Evolutionary conservation across 257 asterid species (phyloP), one percentile per base, ranked within the genome.

Genomic region (Osmanthus fragrans): DNA sequence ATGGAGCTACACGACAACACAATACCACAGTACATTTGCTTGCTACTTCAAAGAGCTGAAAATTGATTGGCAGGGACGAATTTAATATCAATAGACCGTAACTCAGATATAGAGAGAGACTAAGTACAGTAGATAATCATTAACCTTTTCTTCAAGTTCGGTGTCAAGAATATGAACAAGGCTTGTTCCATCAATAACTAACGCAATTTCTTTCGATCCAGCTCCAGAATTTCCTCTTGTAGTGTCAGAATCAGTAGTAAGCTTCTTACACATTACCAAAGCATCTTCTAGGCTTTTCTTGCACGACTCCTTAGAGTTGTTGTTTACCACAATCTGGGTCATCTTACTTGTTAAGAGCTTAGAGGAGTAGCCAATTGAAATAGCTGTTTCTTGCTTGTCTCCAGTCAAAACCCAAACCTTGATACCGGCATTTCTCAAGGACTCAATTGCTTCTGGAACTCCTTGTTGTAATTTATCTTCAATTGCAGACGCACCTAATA

Each of bases 381-480:
- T 92, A 10, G 99, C 99, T 3, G 99, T 96, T 88, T 96, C 98
- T 88, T 93, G 98, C 87, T 96, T 96, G 87, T 96, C 99, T 45
- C 99, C 99, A 0, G 99, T 96, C 85, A 96, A 84, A 87, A 96
- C 95, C 99, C 99, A 96, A 45, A 96, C 97, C 82, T 93, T 96
- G 51, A 96, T 96, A 58, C 96, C 99, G 1, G 99, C 99, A 70
- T 60, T 83, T 88, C 98, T 84, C 74, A 96, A 82, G 72, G 97
- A 89, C 87, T 93, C 97, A 30, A 96, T 96, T 32, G 99, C 99
- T 76, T 96, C 99, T 21, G 99, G 98, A 47, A 96, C 99, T 23
- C 99, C 99, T 81, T 86, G 79, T 82, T 96, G 99, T 84, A 96
- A 82, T 80, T 93, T 96, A 86, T 96, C 99, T 83, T 96, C 99